Conservation (phyloP, 768 basidiomycete genomes). For the Mycena albidolilacea region DNA sequence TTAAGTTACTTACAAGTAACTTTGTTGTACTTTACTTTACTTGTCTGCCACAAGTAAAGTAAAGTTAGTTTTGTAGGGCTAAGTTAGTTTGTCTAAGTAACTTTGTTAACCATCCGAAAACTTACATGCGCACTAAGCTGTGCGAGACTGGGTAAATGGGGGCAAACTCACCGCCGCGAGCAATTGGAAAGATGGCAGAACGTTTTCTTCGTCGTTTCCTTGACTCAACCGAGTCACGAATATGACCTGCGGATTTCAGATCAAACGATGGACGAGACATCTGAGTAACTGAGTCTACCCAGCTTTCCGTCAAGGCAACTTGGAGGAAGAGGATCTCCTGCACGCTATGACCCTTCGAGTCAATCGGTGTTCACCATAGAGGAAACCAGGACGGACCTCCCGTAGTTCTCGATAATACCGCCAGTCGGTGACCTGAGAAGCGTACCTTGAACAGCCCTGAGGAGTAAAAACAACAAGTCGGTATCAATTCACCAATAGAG, state of each 20-base stretch:
- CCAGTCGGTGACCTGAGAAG: slow-evolving; percentile 49
- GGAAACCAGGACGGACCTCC: slow-evolving; percentile 40
- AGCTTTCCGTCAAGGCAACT: slow-evolving; percentile 63
- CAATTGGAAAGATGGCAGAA: slow-evolving; percentile 28
- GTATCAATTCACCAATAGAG: neutral
- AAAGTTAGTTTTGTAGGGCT: too few species aligned
- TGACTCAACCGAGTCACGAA: slow-evolving; percentile 32
- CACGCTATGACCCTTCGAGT: slow-evolving; percentile 38
- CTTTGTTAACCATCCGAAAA: too few species aligned
- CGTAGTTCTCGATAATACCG: slow-evolving; percentile 63
- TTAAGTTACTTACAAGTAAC: too few species aligned
- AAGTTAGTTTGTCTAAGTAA: too few species aligned
- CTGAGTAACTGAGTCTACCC: slow-evolving; percentile 41
- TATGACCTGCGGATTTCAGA: slow-evolving; percentile 19
- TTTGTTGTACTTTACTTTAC: too few species aligned
- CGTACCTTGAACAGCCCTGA: slow-evolving; percentile 59
- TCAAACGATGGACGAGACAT: neutral
- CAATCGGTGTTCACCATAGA: neutral
- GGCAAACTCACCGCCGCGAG: slow-evolving; percentile 21
- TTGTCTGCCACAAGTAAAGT: too few species aligned
- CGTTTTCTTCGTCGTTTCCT: slow-evolving; percentile 34
- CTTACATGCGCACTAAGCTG: neutral
- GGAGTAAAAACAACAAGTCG: neutral
- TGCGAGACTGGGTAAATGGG: neutral
- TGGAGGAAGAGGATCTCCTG: slow-evolving; percentile 64